Conservation (phyloP, 805 yeast species). For the Metschnikowia picachoensis region DNA sequence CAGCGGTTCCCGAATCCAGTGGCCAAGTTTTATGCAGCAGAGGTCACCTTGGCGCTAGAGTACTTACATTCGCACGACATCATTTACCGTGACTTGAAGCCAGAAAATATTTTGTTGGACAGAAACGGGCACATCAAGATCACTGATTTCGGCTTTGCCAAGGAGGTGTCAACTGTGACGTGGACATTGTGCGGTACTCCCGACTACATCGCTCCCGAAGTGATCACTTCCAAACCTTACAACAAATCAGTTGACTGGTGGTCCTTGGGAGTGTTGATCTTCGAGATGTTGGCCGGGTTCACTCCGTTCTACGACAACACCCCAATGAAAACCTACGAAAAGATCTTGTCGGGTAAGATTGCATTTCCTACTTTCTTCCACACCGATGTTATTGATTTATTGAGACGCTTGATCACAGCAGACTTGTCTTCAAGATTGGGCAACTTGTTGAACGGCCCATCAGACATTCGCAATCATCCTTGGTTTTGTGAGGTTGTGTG, state of each 20-base stretch:
- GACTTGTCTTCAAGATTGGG: slow-evolving; percentile 57
- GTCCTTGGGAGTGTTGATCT: slow-evolving; percentile 58
- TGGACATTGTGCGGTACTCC: slow-evolving; percentile 65
- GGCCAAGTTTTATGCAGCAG: slow-evolving; percentile 62
- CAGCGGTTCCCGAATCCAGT: slow-evolving; percentile 61
- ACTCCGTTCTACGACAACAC: slow-evolving; percentile 62
- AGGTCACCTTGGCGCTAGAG: slow-evolving; percentile 55
- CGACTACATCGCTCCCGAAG: slow-evolving; percentile 63
- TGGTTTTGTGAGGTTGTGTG: slow-evolving; percentile 62
- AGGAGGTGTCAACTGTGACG: slow-evolving; percentile 56
- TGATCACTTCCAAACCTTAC: slow-evolving; percentile 60
- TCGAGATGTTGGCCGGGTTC: slow-evolving; percentile 59
- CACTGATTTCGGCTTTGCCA: slow-evolving; percentile 62
- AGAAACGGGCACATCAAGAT: slow-evolving; percentile 58
- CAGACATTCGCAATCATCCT: slow-evolving; percentile 52
- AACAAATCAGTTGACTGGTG: slow-evolving; percentile 65
- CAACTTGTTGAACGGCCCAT: slow-evolving; percentile 54
- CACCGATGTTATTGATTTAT: slow-evolving; percentile 49
- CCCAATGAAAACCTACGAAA: slow-evolving; percentile 61
- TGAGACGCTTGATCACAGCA: slow-evolving; percentile 48
- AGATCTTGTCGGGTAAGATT: slow-evolving; percentile 50
- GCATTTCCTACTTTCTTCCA: slow-evolving; percentile 52
- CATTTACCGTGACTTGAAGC: slow-evolving; percentile 58
- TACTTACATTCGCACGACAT: slow-evolving; percentile 57
- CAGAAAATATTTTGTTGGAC: slow-evolving; percentile 56